A percentile compares a stretch with the other conserved stretches of the same genome.
Conservation (phyloP, 306 rosid species). For the Cicer yamashitae region DNA sequence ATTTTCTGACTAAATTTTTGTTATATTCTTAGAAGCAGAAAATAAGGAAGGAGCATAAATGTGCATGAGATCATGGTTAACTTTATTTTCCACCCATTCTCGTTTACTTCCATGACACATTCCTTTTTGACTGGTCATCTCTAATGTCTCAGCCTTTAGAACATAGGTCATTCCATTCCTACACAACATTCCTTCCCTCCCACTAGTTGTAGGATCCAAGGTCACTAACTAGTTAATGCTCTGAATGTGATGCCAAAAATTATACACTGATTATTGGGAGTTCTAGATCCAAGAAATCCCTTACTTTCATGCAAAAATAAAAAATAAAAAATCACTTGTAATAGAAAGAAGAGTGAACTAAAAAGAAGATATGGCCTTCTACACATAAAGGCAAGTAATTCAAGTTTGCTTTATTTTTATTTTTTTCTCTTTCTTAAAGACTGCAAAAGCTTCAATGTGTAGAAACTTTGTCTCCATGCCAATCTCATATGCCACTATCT, state of each 20-base stretch:
- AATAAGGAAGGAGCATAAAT: slow-evolving; percentile 46
- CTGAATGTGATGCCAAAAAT: slow-evolving; percentile 52
- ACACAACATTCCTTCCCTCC: slow-evolving; percentile 40
- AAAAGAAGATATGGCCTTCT: slow-evolving; percentile 52
- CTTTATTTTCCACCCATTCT: slow-evolving; percentile 46
- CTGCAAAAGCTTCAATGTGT: slow-evolving; percentile 78
- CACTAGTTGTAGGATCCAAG: slow-evolving; percentile 59
- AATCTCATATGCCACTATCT: slow-evolving; percentile 51
- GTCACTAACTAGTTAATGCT: slow-evolving; percentile 47
- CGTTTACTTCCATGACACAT: slow-evolving; percentile 58
- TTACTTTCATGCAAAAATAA: slow-evolving; percentile 75
- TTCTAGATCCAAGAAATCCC: slow-evolving; percentile 87
- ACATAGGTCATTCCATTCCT: slow-evolving; percentile 31
- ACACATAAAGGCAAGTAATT: slow-evolving; percentile 47
- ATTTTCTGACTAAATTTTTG: not conserved
- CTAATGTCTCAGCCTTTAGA: slow-evolving; percentile 43
- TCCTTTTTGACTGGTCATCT: slow-evolving; percentile 78
- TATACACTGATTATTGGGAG: slow-evolving; percentile 69
- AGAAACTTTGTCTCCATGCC: slow-evolving; percentile 88
- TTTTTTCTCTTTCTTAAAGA: slow-evolving; percentile 58
- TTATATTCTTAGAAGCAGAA: not conserved
- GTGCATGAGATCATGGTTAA: slow-evolving; percentile 39
- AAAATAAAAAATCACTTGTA: slow-evolving; percentile 46
- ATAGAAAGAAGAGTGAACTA: slow-evolving; percentile 47
- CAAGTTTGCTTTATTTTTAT: slow-evolving; percentile 43